Conservation (phyloP, 495 filamentous ascomycete genomes). For the Astrocystis sublimbata region DNA sequence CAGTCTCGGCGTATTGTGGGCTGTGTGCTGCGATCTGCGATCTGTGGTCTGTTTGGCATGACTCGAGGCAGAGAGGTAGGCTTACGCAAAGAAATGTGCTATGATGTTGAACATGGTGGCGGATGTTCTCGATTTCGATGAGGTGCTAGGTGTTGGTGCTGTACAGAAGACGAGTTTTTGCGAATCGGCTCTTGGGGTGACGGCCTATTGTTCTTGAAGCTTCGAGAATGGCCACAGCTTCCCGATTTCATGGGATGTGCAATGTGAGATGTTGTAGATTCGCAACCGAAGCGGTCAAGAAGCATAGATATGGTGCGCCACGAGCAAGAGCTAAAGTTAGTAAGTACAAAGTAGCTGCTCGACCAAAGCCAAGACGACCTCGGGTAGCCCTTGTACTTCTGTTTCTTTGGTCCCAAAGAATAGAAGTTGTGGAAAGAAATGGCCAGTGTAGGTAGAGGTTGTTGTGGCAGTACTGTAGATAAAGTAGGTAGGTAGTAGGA, state of each 20-base stretch:
- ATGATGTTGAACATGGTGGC: slow-evolving; percentile 19
- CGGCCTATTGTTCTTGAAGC: background rate
- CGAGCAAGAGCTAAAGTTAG: background rate
- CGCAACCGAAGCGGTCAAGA: background rate
- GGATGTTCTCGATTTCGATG: background rate
- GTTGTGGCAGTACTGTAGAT: no score
- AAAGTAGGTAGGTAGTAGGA: background rate
- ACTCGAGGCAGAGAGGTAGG: background rate
- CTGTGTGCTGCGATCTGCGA: no score
- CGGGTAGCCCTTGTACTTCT: background rate
- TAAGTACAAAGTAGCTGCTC: background rate
- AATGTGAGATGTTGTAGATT: no score
- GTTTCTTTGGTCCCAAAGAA: no score
- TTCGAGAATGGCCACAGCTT: background rate
- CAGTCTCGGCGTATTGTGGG: no score
- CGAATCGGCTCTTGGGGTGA: background rate
- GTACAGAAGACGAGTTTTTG: background rate
- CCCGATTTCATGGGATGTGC: no score
- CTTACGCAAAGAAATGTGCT: slow-evolving; percentile 20
- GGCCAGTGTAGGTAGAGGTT: background rate
- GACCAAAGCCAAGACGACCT: slow-evolving; percentile 2
- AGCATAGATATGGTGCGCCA: background rate
- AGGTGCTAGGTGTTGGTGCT: background rate
- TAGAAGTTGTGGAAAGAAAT: background rate
- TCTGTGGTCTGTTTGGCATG: no score